A percentile compares a stretch with the other conserved stretches of the same genome.
phyloP scores from a whole-genome alignment of 441 rosid species.

The Erodium trifolium region DNA sequence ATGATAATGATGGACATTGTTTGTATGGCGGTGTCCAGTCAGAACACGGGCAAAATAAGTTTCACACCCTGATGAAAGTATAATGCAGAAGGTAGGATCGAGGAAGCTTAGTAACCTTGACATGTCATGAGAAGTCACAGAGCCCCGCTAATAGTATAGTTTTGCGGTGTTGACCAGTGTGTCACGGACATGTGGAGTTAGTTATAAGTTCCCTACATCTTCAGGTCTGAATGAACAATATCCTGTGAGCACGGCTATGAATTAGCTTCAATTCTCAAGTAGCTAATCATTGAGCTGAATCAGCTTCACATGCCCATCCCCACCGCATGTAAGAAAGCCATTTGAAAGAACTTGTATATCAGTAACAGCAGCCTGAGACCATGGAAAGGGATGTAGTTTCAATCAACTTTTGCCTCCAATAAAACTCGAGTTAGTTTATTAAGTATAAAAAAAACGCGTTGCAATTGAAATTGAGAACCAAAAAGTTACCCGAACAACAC shows the following conservation, averaged over 20 bases:
- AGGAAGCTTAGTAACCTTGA: no score
- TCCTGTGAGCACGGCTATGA: neutral
- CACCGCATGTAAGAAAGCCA: constrained; percentile 84
- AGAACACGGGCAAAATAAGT: neutral
- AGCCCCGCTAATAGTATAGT: neutral
- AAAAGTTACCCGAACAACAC: constrained; percentile 67
- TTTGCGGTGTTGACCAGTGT: neutral
- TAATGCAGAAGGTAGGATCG: no score
- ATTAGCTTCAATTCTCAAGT: constrained; percentile 16
- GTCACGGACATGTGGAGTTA: neutral
- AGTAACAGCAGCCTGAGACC: constrained; percentile 77
- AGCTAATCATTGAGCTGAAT: constrained; percentile 39
- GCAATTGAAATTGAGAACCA: neutral
- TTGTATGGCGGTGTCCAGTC: neutral
- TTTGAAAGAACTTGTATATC: constrained; percentile 72
- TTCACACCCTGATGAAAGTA: neutral
- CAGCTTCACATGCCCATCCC: constrained; percentile 78
- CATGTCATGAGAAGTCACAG: neutral
- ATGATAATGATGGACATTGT: neutral
- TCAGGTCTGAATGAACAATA: neutral
- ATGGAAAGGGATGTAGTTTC: constrained; percentile 3
- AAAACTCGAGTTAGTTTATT: neutral
- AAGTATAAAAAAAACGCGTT: neutral
- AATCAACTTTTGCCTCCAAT: neutral
- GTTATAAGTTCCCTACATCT: neutral